Conservation (phyloP, 176 grass and related monocot genomes). For the Zea luxurians region DNA sequence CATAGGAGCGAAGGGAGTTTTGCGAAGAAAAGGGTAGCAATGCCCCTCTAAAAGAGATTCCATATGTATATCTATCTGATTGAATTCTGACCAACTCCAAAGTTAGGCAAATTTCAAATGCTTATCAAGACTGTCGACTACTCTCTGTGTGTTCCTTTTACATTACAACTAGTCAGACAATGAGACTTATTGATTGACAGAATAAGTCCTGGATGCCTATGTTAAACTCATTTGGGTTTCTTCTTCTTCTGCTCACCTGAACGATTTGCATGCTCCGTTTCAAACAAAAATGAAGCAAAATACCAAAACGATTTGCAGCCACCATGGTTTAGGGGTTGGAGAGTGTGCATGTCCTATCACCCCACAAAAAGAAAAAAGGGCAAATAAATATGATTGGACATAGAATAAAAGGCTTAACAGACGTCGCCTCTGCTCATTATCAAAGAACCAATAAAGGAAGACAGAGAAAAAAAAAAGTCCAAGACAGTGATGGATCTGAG, state of each 20-base stretch:
- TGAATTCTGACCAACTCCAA: neutral
- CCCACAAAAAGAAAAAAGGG: conserved; percentile 7
- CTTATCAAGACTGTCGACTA: neutral
- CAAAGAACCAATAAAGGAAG: neutral
- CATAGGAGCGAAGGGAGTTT: too few species aligned
- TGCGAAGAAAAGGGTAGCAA: too few species aligned
- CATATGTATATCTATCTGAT: too few species aligned
- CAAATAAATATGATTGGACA: conserved; percentile 29
- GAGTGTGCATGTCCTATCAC: conserved; percentile 36
- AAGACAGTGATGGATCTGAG: neutral
- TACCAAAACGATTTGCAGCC: conserved; percentile 36
- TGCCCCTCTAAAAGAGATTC: too few species aligned
- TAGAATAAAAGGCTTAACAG: conserved; percentile 17
- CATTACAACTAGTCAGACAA: neutral
- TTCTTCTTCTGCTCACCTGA: conserved; percentile 5
- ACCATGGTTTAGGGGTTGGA: conserved; percentile 26
- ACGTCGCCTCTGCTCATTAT: neutral
- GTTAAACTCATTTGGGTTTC: neutral
- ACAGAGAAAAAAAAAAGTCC: neutral
- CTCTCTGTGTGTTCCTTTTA: neutral
- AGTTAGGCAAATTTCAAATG: neutral
- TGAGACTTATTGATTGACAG: neutral
- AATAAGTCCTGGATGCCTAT: conserved; percentile 5
- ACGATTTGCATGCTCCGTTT: conserved; percentile 4
- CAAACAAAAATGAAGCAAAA: conserved; percentile 42